phyloP scores from a whole-genome alignment of 768 basidiomycete genomes.

The Serendipita vermifera region DNA sequence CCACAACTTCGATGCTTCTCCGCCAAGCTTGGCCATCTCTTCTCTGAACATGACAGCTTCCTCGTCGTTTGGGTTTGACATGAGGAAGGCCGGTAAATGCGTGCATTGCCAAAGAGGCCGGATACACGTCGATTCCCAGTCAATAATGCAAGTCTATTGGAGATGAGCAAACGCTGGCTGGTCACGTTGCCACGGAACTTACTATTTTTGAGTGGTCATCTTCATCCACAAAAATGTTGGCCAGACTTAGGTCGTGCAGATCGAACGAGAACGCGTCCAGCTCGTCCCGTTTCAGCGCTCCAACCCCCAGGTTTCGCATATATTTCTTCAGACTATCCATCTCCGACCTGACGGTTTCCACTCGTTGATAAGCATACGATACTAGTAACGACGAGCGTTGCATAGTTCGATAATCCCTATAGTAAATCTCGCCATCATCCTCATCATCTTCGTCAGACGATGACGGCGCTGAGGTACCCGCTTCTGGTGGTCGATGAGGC shows the following conservation, averaged over 20 bases:
- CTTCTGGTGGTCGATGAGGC: constrained; percentile 69
- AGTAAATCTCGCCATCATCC: constrained; percentile 34
- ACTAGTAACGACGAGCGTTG: constrained; percentile 68
- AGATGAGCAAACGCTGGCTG: not conserved
- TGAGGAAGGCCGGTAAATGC: constrained; percentile 67
- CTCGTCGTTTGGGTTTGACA: constrained; percentile 30
- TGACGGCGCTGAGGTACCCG: constrained; percentile 19
- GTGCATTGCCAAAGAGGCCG: constrained; percentile 77
- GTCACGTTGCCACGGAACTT: constrained; percentile 23
- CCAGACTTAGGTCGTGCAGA: constrained; percentile 73
- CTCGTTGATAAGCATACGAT: constrained; percentile 51
- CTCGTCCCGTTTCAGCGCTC: constrained; percentile 18
- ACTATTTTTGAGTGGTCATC: constrained; percentile 57
- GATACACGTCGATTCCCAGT: constrained; percentile 85
- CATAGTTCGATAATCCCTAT: constrained; percentile 70
- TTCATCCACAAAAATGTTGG: constrained; percentile 73
- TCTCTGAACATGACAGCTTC: constrained; percentile 11
- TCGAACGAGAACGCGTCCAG: constrained; percentile 65
- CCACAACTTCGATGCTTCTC: constrained; percentile 54
- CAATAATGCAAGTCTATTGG: constrained; percentile 67
- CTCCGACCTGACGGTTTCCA: constrained; percentile 50
- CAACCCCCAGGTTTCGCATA: constrained; percentile 44
- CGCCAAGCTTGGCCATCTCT: constrained; percentile 20
- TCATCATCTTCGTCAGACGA: constrained; percentile 13
- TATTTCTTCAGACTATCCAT: constrained; percentile 56